Evolutionary conservation across 306 rosid species (phyloP), one percentile per base, ranked within the genome.

Genomic region (Notholithocarpus densiflorus): DNA sequence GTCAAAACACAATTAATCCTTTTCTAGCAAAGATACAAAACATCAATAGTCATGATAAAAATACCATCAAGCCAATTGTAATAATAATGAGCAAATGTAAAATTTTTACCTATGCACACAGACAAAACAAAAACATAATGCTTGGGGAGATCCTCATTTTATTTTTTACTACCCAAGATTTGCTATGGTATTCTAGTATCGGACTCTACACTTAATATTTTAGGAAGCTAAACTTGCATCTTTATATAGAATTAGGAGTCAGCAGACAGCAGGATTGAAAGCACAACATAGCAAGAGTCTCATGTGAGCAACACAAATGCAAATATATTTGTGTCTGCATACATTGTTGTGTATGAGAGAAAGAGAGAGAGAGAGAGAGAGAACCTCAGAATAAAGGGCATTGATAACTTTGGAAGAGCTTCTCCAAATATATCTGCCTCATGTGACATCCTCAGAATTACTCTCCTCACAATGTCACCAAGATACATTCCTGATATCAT

Each of bases 401-500:
- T 74, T 23, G 77, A 83, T 75, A 94, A 92, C 82, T 79, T 86
- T 77, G 93, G 45, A 81, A 94, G 86, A 84, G 79, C 75, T 75
- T 90, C 87, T 73, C 89, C 98, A 80, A 89, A 83, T 68, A 88
- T 84, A 83, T 92, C 92, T 4, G 97, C 81, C 77, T 92, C 97
- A 74, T 75, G 80, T 34, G 92, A 87, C 87, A 94, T 94, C 89
- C 85, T 89, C 62, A 90, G 89, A 64, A 94, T 86, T 56, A 94
- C 94, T 88, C 98, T 90, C 84, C 98, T 89, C 70, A 94, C 97
- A 2, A 94, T 88, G 66, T 94, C 98, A 24, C 98, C 98, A 26
- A 94, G 91, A 86, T 94, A 94, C 98, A 94, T 89, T 81, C 97
- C 98, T 59, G 98, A 90, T 83, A 94, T 92, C 97, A 94, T 87